A percentile compares a stretch with the other conserved stretches of the same genome.
These are phyloP conservation scores for Yamadazyma songkhlaensis DNA, from an alignment of 1,139 yeast genomes.

Conservation along the genomic window DNA sequence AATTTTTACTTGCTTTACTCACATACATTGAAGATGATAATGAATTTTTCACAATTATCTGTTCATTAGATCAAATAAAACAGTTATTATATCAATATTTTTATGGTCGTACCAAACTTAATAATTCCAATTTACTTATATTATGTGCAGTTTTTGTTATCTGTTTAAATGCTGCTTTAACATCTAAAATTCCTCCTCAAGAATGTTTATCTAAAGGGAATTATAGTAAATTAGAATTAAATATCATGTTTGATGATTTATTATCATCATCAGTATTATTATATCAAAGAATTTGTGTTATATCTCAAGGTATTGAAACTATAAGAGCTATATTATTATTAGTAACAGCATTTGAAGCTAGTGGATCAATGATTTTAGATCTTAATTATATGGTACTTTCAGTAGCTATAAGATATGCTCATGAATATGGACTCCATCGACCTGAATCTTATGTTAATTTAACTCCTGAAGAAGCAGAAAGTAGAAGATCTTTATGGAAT, in stretches of 20 bases:
- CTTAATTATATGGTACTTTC: constrained; percentile 43
- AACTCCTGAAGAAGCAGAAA: constrained; percentile 30
- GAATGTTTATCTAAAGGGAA: neutral
- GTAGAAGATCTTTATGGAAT: constrained; percentile 53
- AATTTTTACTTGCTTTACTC: constrained; percentile 22
- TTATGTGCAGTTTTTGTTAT: constrained; percentile 8
- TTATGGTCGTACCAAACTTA: constrained; percentile 5
- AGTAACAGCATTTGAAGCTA: constrained; percentile 40
- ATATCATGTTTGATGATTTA: constrained; percentile 20
- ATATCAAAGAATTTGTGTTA: constrained; percentile 44
- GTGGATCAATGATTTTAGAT: constrained; percentile 37
- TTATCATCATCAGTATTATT: constrained; percentile 39
- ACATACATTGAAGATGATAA: constrained; percentile 16
- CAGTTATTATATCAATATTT: constrained; percentile 23
- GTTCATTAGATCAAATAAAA: constrained; percentile 16
- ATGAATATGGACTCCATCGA: constrained; percentile 65
- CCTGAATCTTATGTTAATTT: constrained; percentile 45
- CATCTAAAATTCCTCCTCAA: constrained; percentile 16
- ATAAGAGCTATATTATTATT: constrained; percentile 49
- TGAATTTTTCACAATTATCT: constrained; percentile 12
- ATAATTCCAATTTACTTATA: constrained; percentile 10
- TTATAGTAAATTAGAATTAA: constrained; percentile 11
- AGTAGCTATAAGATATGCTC: constrained; percentile 57
- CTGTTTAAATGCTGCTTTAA: constrained; percentile 6
- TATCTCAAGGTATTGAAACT: constrained; percentile 50